Evolutionary conservation across 805 yeast genomes (phyloP).

Genomic region (Metschnikowia reukaufii): DNA sequence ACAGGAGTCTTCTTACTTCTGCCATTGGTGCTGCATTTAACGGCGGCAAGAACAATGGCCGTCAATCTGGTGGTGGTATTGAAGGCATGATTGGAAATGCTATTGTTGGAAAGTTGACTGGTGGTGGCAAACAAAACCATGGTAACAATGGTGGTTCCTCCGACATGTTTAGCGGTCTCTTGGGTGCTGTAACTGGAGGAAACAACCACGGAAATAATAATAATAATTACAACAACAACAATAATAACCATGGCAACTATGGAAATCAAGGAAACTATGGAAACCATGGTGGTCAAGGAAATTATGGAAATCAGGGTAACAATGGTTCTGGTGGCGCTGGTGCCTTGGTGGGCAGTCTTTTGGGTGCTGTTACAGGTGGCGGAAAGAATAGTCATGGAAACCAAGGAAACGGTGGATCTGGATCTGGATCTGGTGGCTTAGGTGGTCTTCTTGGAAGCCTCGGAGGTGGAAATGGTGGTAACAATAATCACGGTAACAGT

Average conservation of each 20-base stretch:
- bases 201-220: background rate
- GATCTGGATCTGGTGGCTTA: constrained; percentile 26
- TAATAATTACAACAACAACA: constrained; percentile 40
- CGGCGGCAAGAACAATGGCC: constrained; percentile 29
- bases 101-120: constrained; percentile 16
- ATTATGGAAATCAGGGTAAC: constrained; percentile 5
- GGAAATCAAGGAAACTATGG: constrained; percentile 15
- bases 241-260: constrained; percentile 15
- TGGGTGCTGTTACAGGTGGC: constrained; percentile 13
- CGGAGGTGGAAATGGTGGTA: constrained; percentile 22
- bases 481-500: constrained; percentile 31
- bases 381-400: constrained; percentile 5
- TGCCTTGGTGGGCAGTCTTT: constrained; percentile 14
- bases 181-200: constrained; percentile 15
- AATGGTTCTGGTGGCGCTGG: constrained; percentile 9
- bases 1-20: constrained; percentile 26
- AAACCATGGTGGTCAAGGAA: constrained; percentile 22
- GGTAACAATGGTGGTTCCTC: constrained; percentile 12
- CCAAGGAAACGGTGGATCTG: constrained; percentile 33
- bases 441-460: constrained; percentile 27
- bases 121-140: constrained; percentile 17
- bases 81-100: constrained; percentile 21
- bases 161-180: constrained; percentile 15
- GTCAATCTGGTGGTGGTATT: constrained; percentile 14
- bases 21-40: constrained; percentile 30